A percentile compares a stretch with the other conserved stretches of the same genome.
Conservation (phyloP, 257 asterid genomes). For the Solanum chaucha region DNA sequence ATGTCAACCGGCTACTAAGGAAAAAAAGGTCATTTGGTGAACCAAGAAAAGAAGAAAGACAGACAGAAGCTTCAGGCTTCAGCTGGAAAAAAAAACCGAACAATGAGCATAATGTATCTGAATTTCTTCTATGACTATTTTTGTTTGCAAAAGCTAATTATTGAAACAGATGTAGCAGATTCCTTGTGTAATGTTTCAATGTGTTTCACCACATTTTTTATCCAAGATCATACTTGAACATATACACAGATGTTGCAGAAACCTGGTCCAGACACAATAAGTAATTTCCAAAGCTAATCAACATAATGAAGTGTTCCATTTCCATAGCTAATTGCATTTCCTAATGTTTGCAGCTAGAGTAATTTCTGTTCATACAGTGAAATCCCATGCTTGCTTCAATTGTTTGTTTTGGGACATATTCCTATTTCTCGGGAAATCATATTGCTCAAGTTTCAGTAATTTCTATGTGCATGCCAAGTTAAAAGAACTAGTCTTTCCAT, state of each 20-base stretch:
- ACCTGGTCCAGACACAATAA: not conserved
- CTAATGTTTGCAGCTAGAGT: not conserved
- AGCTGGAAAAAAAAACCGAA: not conserved
- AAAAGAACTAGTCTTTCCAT: not conserved
- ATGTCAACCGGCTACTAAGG: not conserved
- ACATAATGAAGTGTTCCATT: not conserved
- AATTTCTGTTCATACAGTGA: not conserved
- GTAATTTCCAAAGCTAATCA: not conserved
- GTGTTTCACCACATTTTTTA: not conserved
- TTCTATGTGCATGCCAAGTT: not conserved
- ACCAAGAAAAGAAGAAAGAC: not conserved
- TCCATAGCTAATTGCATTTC: not conserved
- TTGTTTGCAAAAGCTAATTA: not conserved
- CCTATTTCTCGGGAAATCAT: not conserved
- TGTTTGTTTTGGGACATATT: not conserved
- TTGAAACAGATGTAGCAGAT: not conserved
- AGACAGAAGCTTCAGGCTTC: not conserved
- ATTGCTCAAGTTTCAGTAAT: not conserved
- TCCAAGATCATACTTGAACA: not conserved
- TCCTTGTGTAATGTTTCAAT: not conserved
- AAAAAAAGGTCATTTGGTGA: not conserved
- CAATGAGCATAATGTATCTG: not conserved
- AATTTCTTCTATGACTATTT: not conserved
- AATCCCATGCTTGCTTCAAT: not conserved
- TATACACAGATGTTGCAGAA: not conserved